Evolutionary conservation across 805 yeast genomes (phyloP).

Genomic region (Starmerella asiatica): DNA sequence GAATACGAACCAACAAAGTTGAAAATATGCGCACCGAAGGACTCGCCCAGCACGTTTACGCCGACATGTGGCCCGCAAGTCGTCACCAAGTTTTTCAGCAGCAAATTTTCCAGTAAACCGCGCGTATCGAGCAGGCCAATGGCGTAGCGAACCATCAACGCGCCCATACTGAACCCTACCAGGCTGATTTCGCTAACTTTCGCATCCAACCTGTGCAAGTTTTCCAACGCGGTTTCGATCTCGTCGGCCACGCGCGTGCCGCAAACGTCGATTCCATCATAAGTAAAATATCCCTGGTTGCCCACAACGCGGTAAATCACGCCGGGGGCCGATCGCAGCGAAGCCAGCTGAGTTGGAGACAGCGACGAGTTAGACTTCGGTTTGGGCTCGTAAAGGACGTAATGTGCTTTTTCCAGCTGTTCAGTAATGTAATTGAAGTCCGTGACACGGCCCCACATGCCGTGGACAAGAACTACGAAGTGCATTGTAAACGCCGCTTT

Average conservation of each 20-base stretch:
- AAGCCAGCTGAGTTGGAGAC: too few relatives aligned
- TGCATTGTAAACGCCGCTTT: conserved; percentile 11
- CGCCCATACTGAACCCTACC: conserved; percentile 84
- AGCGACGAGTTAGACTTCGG: neutral
- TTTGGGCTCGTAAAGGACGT: conserved; percentile 18
- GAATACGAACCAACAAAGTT: conserved; percentile 51
- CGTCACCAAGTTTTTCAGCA: conserved; percentile 46
- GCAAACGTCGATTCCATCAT: conserved; percentile 78
- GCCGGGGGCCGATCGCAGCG: conserved; percentile 11
- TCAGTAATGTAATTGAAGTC: conserved; percentile 52
- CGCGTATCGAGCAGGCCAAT: conserved; percentile 53
- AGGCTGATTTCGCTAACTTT: conserved; percentile 56
- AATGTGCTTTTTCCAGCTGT: conserved; percentile 30
- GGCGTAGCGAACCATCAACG: conserved; percentile 66
- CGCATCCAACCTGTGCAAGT: conserved; percentile 14
- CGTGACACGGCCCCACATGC: conserved; percentile 61
- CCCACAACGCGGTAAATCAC: conserved; percentile 42
- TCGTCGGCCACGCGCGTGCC: conserved; percentile 65
- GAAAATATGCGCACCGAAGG: conserved; percentile 40
- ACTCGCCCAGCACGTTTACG: conserved; percentile 41
- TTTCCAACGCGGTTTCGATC: conserved; percentile 33
- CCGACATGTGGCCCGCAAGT: conserved; percentile 65
- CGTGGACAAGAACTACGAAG: conserved; percentile 19
- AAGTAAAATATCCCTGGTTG: conserved; percentile 61
- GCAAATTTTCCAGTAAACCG: conserved; percentile 39